Base-by-base conservation (phyloP, 805 yeast species). In the Candida nitratophila region DNA sequence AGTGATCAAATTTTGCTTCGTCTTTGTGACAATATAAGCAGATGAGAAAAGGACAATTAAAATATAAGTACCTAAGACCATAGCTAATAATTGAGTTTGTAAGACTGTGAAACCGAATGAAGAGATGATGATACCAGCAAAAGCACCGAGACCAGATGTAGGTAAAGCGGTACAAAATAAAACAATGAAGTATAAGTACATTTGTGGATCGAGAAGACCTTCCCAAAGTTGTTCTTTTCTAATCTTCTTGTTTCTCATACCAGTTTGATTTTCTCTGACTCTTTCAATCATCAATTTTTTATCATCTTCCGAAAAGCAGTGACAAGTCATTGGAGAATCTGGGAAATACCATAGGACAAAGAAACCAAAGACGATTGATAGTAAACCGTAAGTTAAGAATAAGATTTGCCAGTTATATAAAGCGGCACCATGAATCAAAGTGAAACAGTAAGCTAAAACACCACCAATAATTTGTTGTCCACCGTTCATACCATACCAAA, bases 1-100 rank as follows among this genome's bases (percentile, higher is more conserved):
- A 3, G 41, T 39, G 14, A 43, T 36, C 22, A 46, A 39, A 36
- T 47, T 51, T 41, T 56, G 58, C n/a, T 50, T 45, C 3, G 63
- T 47, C 32, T 39, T 39, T 26, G 34, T 39, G 31, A 72, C 36
- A 22, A 39, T 31, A 14, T 20, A 39, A 11, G 64, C 61, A 16
- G 59, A 50, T 37, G 49, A 27, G 35, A 39, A 39, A 14, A 39
- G 19, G 47, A 62, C 43, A 36, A 61, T 26, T 21, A 61, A 50
- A 38, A 61, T 49, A 44, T 62, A 58, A 2, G 61, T 62, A 39
- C 69, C 70, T 9, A 55, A 44, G 12, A 60, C 59, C 55, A 65
- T 63, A 32, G 65, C 52, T 27, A 64, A 50, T 24, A 66, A 51
- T 29, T 64, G 63, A 7, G 66, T 58, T 40, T 52, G 57, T 43